phyloP scores from a whole-genome alignment of 192 early-diverging fungal genomes.

The Backusella morwellensis region DNA sequence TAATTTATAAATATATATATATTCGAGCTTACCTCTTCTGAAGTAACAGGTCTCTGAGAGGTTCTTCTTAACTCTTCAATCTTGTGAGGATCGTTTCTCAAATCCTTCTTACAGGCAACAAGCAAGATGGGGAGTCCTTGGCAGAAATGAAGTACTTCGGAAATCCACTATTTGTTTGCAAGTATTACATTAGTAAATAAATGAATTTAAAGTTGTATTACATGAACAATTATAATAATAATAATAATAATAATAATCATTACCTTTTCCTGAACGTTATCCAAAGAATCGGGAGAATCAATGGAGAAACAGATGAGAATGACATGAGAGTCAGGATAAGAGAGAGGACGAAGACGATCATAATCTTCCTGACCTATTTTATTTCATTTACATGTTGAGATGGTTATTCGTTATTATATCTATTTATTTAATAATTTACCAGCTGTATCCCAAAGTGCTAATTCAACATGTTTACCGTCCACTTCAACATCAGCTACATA shows the following conservation, averaged over 20 bases:
- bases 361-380: conserved; percentile 89
- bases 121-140: conserved; percentile 78
- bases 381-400: neutral
- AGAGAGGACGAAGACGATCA: conserved; percentile 88
- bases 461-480: conserved; percentile 82
- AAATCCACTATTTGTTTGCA: conserved; percentile 67
- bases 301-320: conserved; percentile 92
- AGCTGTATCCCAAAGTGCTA: conserved; percentile 97
- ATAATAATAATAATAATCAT: no score
- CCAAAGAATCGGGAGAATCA: conserved; percentile 76
- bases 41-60: conserved; percentile 70
- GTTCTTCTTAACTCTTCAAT: conserved; percentile 74
- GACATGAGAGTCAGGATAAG: conserved; percentile 89
- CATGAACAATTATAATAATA: neutral
- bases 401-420: neutral
- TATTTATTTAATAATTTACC: conserved; percentile 11
- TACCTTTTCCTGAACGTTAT: conserved; percentile 74
- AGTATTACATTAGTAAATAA: neutral
- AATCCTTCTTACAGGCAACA: conserved; percentile 87
- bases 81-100: conserved; percentile 73
- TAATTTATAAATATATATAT: neutral
- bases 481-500: conserved; percentile 86
- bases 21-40: conserved; percentile 55
- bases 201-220: neutral
- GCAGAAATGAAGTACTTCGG: conserved; percentile 88